Percentiles rank a stretch among this genome's conserved stretches.
These are phyloP conservation scores for Fonsecaea erecta DNA, from an alignment of 2,329 filamentous ascomycete genomes.

Conservation along the genomic window DNA sequence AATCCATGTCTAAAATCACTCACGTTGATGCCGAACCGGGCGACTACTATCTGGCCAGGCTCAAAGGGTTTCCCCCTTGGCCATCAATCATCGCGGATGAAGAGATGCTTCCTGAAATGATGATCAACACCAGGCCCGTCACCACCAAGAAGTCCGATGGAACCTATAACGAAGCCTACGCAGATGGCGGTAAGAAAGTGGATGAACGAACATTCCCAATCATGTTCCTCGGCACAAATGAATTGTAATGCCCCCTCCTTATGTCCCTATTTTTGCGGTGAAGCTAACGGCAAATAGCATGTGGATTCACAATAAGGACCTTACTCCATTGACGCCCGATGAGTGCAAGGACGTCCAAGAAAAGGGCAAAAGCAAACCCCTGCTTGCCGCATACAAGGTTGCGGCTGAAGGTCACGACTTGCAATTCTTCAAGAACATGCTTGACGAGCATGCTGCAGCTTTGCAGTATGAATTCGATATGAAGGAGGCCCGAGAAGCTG, in stretches of 20 bases:
- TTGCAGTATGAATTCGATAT: constrained; percentile 64
- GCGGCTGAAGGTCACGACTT: constrained; percentile 79
- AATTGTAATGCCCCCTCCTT: constrained; percentile 76
- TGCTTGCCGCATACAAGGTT: constrained; percentile 78
- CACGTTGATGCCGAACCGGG: constrained; percentile 84
- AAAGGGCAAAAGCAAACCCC: constrained; percentile 76
- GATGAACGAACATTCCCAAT: constrained; percentile 87
- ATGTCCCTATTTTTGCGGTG: neutral
- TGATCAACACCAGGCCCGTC: constrained; percentile 79
- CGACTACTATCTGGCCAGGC: constrained; percentile 87
- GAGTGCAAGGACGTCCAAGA: constrained; percentile 71
- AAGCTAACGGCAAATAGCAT: constrained; percentile 62
- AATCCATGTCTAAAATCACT: constrained; percentile 71
- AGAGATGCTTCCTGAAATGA: constrained; percentile 81
- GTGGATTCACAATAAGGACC: constrained; percentile 85
- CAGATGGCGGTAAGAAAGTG: constrained; percentile 83
- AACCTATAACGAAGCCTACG: constrained; percentile 83
- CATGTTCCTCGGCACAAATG: constrained; percentile 93
- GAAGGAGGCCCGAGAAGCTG: constrained; percentile 67
- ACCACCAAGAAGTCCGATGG: constrained; percentile 82
- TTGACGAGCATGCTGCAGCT: constrained; percentile 64
- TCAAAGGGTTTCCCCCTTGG: constrained; percentile 95
- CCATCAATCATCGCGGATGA: constrained; percentile 93
- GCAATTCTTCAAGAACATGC: constrained; percentile 79
- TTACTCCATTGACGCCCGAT: constrained; percentile 76